Evolutionary conservation across 2,329 filamentous ascomycete genomes (phyloP), one percentile per base, ranked within the genome.

Genomic region (Lachnellula suecica): DNA sequence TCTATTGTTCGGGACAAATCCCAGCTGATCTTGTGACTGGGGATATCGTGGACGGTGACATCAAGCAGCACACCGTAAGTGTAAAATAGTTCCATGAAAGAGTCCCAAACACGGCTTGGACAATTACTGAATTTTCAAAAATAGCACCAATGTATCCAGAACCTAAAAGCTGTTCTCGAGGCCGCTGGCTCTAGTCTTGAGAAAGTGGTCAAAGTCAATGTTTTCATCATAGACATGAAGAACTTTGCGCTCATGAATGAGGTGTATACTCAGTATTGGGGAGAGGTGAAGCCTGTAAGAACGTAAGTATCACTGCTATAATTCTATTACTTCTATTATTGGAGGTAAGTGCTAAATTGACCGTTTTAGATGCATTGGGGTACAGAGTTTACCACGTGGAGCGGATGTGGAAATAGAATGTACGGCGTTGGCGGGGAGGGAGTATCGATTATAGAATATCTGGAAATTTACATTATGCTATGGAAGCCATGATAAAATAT

Each of bases 161-260:
- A 89, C 70, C 78, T 91, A 60, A 74, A 78, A 51, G 84, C 84
- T 27, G 84, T 91, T 54, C 77, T 91, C 34, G 79, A 84, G 53
- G 87, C 82, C 47, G 86, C 87, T 4, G 86, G 86, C 19, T 84
- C 81, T 34, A 77, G 74, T 51, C 74, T 91, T 37, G 72, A 78
- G 41, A 83, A 83, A 65, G 83, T 89, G 20, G 83, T 91, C 65
- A 89, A 89, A 75, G 84, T 88, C 53, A 83, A 82, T 62, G 84
- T 91, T 62, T 91, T 90, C 75, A 75, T 91, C 46, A 78, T 83
- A 51, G 79, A 85, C 66, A 91, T 91, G 86, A 82, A 79, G 57
- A 77, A 91, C 70, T 91, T 91, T 66, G 80, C 77, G 29, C 82
- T 85, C 68, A 89, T 91, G 85, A 91, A 91, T 71, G 79, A 79